These are phyloP conservation scores for Aspergillus campestris DNA, from an alignment of 495 filamentous ascomycete species.

Conservation along the genomic window DNA sequence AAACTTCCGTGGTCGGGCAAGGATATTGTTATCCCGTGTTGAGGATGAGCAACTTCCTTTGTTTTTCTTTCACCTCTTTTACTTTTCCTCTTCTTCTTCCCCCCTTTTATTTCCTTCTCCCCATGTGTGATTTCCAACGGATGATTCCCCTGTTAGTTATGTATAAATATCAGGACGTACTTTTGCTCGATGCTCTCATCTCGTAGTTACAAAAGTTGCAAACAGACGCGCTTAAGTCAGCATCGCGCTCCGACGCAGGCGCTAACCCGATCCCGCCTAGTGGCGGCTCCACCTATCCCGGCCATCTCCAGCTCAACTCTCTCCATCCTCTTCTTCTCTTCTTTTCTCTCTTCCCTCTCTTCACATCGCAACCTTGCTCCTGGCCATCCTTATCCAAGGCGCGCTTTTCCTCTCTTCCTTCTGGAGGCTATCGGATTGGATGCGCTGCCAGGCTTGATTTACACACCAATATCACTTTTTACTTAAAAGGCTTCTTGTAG, in stretches of 20 bases:
- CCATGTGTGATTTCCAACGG: slow-evolving; percentile 8
- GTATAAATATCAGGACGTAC: slow-evolving; percentile 16
- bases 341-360: slow-evolving; percentile 6
- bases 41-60: neutral
- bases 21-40: slow-evolving; percentile 7
- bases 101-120: slow-evolving; percentile 2
- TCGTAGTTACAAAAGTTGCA: too few relatives aligned
- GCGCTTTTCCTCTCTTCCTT: slow-evolving; percentile 3
- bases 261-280: slow-evolving; percentile 11
- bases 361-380: slow-evolving; percentile 5
- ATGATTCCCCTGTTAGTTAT: slow-evolving; percentile 17
- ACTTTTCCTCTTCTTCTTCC: slow-evolving; percentile 1
- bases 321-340: slow-evolving; percentile 1
- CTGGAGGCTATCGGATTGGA: slow-evolving; percentile 10
- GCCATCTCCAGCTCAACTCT: slow-evolving; percentile 13
- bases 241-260: neutral
- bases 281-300: slow-evolving; percentile 8
- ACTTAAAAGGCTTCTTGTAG: slow-evolving; percentile 39
- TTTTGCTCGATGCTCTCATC: neutral
- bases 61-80: neutral
- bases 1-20: slow-evolving; percentile 1
- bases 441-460: slow-evolving; percentile 7
- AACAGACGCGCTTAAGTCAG: too few relatives aligned
- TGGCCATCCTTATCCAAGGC: slow-evolving; percentile 4
- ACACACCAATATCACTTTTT: slow-evolving; percentile 8